Evolutionary conservation across 2,329 filamentous ascomycete genomes (phyloP).

Genomic region (Epicoccum sorghinum): DNA sequence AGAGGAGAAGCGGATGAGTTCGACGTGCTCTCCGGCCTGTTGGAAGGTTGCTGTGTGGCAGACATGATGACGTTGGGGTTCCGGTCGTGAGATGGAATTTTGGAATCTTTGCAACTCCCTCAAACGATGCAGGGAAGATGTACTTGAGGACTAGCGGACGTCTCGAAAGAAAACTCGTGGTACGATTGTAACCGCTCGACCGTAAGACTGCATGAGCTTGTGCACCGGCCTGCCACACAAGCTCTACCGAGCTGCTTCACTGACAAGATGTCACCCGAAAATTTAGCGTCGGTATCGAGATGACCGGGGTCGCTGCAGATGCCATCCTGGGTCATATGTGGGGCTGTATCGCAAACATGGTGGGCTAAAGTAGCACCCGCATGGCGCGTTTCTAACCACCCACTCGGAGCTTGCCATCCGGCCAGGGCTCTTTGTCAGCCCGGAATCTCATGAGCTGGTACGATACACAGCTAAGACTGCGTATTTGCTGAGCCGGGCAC

Average conservation of each 20-base stretch:
- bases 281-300: conserved; percentile 17
- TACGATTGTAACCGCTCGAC: conserved; percentile 11
- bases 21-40: conserved; percentile 17
- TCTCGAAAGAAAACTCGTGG: conserved; percentile 9
- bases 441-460: conserved; percentile 19
- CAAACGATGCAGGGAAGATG: conserved; percentile 7
- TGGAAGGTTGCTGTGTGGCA: conserved; percentile 23
- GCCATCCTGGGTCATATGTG: conserved; percentile 20
- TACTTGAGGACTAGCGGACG: conserved; percentile 8
- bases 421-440: background rate
- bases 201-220: conserved; percentile 15
- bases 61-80: conserved; percentile 26
- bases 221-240: conserved; percentile 18
- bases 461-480: conserved; percentile 31
- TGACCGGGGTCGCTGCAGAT: conserved; percentile 13
- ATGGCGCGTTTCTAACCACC: conserved; percentile 29
- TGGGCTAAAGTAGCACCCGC: conserved; percentile 27
- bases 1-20: conserved; percentile 23
- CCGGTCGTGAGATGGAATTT: background rate
- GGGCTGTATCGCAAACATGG: conserved; percentile 21
- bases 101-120: background rate
- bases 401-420: conserved; percentile 25
- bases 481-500: conserved; percentile 24
- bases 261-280: conserved; percentile 28
- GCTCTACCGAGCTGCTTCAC: conserved; percentile 15